phyloP scores from a whole-genome alignment of 805 yeast species.

The Hanseniaspora mollemarum region DNA sequence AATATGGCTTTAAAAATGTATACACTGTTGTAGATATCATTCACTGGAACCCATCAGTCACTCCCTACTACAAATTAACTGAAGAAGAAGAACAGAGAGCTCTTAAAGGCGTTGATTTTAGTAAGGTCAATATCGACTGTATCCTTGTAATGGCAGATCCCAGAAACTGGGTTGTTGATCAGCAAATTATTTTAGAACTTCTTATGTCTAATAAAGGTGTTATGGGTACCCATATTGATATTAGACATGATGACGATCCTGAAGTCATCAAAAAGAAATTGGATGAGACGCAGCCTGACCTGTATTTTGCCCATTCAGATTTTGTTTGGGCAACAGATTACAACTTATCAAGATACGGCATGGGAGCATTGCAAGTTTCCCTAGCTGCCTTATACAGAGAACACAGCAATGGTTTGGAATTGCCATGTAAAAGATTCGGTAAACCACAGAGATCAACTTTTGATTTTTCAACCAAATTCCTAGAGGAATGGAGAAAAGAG shows the following conservation, averaged over 20 bases:
- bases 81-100: slow-evolving; percentile 55
- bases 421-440: slow-evolving; percentile 74
- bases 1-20: slow-evolving; percentile 74
- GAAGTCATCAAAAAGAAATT: slow-evolving; percentile 9
- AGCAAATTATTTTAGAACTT: slow-evolving; percentile 75
- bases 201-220: slow-evolving; percentile 64
- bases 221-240: slow-evolving; percentile 69
- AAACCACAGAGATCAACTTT: slow-evolving; percentile 85
- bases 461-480: slow-evolving; percentile 67
- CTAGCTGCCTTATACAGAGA: slow-evolving; percentile 75
- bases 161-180: slow-evolving; percentile 87
- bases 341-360: slow-evolving; percentile 71
- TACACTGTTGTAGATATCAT: slow-evolving; percentile 71
- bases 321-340: slow-evolving; percentile 90
- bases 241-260: slow-evolving; percentile 28
- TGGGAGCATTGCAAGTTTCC: slow-evolving; percentile 88
- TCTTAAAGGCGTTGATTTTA: slow-evolving; percentile 48
- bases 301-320: slow-evolving; percentile 84
- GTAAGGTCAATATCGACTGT: slow-evolving; percentile 59
- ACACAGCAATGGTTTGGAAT: slow-evolving; percentile 62
- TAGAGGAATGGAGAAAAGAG: slow-evolving; percentile 66
- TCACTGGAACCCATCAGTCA: slow-evolving; percentile 77
- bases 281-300: slow-evolving; percentile 60
- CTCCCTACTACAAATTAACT: slow-evolving; percentile 69
- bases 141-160: slow-evolving; percentile 85